Evolutionary conservation across 345 rosid species (phyloP), one percentile per base, ranked within the genome.

Genomic region (Jatropha curcas): DNA sequence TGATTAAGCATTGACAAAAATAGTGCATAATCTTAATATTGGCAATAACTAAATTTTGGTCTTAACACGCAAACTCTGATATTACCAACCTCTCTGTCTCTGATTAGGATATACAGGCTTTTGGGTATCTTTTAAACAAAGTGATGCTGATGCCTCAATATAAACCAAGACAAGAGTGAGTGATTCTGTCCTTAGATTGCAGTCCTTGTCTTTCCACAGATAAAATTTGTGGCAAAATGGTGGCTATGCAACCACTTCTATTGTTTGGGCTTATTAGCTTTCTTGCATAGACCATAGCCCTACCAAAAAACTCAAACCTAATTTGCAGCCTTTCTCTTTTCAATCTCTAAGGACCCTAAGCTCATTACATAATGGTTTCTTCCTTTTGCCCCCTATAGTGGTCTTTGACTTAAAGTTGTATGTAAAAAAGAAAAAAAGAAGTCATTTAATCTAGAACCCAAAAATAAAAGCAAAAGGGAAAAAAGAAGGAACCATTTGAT

Each of bases 401-500:
- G 60, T 71, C 67, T 76, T 65, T 71, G 74, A 58, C 74, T 39
- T 63, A 41, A 59, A 72, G 55, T 48, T 48, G n/a, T n/a, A n/a
- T n/a, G n/a, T 65, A 64, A 6, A 64, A 19, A 17, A 11, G 5
- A 69, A 65, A 59, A 64, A 22, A 13, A 52, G 46, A 76, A 27
- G 79, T 64, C 30, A 24, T 34, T 30, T 7, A 19, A 64, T 76
- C 71, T 64, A 70, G 58, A 63, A 60, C 46, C 71, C 41, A 53
- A 48, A 24, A 58, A 67, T 13, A 50, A 41, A 75, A 75, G 77
- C 48, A 57, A 50, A 68, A 79, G 71, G 59, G 59, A 57, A 70
- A 58, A 75, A 70, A 71, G 71, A 61, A 75, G 77, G 68, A 65
- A 65, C 64, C 41, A 28, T 71, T 34, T 48, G 68, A 79, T 81